Conservation (phyloP, 306 rosid species). For the Dryas alaskensis region DNA sequence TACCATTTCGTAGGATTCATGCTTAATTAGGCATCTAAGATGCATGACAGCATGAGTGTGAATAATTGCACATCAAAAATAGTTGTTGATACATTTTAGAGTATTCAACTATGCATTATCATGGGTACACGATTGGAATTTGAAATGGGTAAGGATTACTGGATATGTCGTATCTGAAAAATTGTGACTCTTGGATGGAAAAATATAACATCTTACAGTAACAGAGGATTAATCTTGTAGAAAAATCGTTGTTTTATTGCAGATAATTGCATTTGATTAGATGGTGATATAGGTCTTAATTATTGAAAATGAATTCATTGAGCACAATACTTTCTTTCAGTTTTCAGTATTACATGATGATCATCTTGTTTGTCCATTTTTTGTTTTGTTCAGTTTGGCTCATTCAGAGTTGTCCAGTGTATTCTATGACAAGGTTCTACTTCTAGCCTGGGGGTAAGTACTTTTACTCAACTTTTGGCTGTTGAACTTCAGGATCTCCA, state of each 20-base stretch:
- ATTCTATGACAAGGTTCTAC: constrained; percentile 72
- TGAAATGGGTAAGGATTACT: too few relatives aligned
- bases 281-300: too few relatives aligned
- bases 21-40: background rate
- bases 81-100: background rate
- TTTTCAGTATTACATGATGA: background rate
- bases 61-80: background rate
- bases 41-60: background rate
- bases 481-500: constrained; percentile 2
- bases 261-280: too few relatives aligned
- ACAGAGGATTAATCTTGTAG: too few relatives aligned
- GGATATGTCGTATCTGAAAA: too few relatives aligned
- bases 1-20: background rate
- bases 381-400: constrained; percentile 53
- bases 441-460: constrained; percentile 46
- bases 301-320: background rate
- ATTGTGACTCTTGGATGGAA: too few relatives aligned
- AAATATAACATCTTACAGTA: too few relatives aligned
- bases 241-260: too few relatives aligned
- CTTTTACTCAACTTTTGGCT: background rate
- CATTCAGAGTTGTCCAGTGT: constrained; percentile 85
- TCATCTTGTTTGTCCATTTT: constrained; percentile 21
- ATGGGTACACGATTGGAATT: too few relatives aligned
- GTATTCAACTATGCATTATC: background rate
- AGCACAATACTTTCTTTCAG: background rate